Base-by-base conservation (phyloP, 1,139 yeast genomes). In the Hyphopichia burtonii region DNA sequence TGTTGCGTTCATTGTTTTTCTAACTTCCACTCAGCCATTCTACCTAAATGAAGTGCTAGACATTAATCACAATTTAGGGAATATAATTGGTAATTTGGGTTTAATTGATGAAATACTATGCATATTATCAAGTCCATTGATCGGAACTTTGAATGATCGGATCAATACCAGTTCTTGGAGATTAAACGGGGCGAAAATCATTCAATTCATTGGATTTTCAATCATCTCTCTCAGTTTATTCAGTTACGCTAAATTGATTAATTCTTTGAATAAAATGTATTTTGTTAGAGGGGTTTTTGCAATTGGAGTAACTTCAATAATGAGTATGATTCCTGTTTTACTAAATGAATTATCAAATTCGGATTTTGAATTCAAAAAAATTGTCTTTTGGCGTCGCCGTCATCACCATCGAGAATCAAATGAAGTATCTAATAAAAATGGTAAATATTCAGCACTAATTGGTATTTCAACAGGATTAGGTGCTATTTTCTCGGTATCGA, bases 391-490 rank as follows among this genome's bases (percentile, higher is more conserved):
- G 68, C 53, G 38, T 43, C 44, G 37, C 16, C 39, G 38, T 36
- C 14, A 34, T 14, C 25, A 31, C 30, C 30, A 32, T 15, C 30
- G 8, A 20, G 23, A 6, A 20, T 17, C 28, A 27, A 28, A 35
- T 17, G 36, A 18, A 18, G 10, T 15, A 28, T n/a, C 44, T 34
- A 46, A 50, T 16, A 66, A 66, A 43, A 79, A 75, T 50, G 88
- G 88, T 2, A 76, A 73, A 49, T 64, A 74, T 43, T 74, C 86
- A 0, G 85, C 88, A 0, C 52, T 81, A 34, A 74, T 84, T 38
- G 91, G 91, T 0, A 58, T 82, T 3, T 65, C 76, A 38, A 71
- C 86, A 11, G 91, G 91, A 0, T 53, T 81, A 11, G 93, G 93
- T 32, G 93, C 91, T 1, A 73, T 80, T 1, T 77, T 78, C 48